Evolutionary conservation across 2,329 filamentous ascomycete species (phyloP).

Genomic region (Verticillium longisporum): DNA sequence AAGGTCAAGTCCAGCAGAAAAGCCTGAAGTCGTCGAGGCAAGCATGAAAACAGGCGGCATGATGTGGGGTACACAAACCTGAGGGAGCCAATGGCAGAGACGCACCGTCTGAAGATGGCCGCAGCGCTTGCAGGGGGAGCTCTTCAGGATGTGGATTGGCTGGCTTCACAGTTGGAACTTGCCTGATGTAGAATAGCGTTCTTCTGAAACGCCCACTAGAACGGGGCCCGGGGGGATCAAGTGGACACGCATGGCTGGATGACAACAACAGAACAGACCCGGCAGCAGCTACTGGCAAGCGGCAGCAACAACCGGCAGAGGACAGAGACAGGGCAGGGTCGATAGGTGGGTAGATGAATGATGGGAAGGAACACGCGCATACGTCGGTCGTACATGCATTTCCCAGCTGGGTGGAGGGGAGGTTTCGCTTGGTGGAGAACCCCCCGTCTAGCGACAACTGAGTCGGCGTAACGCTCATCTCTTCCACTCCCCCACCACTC

Average conservation of each 20-base stretch:
- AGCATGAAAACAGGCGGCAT: not conserved
- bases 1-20: not conserved
- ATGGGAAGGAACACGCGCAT: not conserved
- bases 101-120: slow-evolving; percentile 4
- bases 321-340: not conserved
- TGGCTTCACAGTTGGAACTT: slow-evolving; percentile 14
- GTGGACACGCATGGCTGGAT: not conserved
- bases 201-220: slow-evolving; percentile 15
- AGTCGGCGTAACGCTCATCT: not conserved
- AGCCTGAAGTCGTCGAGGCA: not conserved
- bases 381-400: not conserved
- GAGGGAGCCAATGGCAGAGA: slow-evolving; percentile 18
- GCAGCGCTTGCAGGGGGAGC: slow-evolving; percentile 18
- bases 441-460: not conserved
- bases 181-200: slow-evolving; percentile 23
- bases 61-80: slow-evolving; percentile 7
- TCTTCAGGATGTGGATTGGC: slow-evolving; percentile 26
- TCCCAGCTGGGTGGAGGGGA: not conserved
- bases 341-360: not conserved
- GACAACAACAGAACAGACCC: slow-evolving; percentile 14
- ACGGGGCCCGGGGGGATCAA: not conserved
- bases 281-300: not conserved
- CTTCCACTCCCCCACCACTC: not conserved
- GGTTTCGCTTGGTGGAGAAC: slow-evolving; percentile 4
- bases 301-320: not conserved